Evolutionary conservation across 345 rosid genomes (phyloP).

Genomic region (Lepidium didymum): DNA sequence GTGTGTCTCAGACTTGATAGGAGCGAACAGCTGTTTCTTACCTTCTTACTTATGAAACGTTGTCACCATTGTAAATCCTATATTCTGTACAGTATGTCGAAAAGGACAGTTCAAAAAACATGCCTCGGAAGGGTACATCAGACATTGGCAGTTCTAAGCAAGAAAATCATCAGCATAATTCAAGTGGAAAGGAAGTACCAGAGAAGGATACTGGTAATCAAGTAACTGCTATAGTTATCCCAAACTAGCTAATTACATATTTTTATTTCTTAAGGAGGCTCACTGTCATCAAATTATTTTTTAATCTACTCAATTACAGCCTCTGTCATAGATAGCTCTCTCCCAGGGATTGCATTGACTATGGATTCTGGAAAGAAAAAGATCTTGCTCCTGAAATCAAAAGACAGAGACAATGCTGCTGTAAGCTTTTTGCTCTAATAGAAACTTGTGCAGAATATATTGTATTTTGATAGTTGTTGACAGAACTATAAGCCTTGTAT

Average conservation of each 20-base stretch:
- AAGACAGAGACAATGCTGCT: conserved; percentile 34
- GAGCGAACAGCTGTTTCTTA: neutral
- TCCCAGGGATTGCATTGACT: conserved; percentile 41
- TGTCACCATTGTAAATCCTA: neutral
- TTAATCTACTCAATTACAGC: conserved; percentile 22
- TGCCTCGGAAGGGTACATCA: conserved; percentile 32
- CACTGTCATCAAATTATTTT: neutral
- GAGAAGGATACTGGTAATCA: conserved; percentile 33
- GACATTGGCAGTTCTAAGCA: conserved; percentile 24
- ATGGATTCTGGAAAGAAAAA: conserved; percentile 56
- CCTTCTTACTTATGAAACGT: neutral
- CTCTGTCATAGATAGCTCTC: conserved; percentile 33
- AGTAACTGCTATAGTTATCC: neutral
- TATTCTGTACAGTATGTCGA: conserved; percentile 36
- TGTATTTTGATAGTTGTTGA: neutral
- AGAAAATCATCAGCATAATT: conserved; percentile 28
- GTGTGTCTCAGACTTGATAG: conserved; percentile 20
- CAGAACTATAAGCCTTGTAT: neutral
- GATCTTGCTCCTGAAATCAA: conserved; percentile 43
- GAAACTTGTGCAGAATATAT: neutral
- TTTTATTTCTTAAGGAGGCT: neutral
- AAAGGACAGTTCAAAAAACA: conserved; percentile 33
- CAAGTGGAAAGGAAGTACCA: conserved; percentile 31
- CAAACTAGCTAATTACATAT: neutral
- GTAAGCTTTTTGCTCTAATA: conserved; percentile 34